Conservation (phyloP, 2,329 filamentous ascomycete species). For the Alternaria alternata region DNA sequence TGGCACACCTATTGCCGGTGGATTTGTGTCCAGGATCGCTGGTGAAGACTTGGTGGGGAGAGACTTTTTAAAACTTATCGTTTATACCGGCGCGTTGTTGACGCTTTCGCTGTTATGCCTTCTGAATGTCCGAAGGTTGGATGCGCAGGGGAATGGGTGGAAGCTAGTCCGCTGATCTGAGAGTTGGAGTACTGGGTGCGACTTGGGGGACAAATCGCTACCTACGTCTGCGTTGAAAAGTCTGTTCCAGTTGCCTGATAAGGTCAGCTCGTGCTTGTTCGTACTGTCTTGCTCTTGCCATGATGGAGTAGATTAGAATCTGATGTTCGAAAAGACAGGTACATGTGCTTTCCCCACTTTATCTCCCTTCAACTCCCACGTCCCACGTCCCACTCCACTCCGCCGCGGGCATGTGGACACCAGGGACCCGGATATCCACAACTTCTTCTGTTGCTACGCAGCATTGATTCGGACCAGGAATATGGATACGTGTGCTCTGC, state of each 20-base stretch:
- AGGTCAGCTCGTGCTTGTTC: not conserved
- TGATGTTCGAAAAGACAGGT: not conserved
- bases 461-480: slow-evolving; percentile 6
- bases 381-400: not conserved
- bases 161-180: slow-evolving; percentile 21
- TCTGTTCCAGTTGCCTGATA: not conserved
- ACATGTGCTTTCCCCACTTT: not conserved
- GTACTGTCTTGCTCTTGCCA: not conserved
- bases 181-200: not conserved
- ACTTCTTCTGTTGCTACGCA: slow-evolving; percentile 1
- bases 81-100: slow-evolving; percentile 26
- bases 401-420: not conserved
- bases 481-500: slow-evolving; percentile 9
- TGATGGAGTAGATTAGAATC: not conserved
- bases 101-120: slow-evolving; percentile 18
- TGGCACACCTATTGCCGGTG: slow-evolving; percentile 32
- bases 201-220: not conserved
- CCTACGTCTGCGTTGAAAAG: not conserved
- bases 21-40: slow-evolving; percentile 23
- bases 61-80: slow-evolving; percentile 25
- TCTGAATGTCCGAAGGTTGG: slow-evolving; percentile 22
- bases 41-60: slow-evolving; percentile 14
- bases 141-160: slow-evolving; percentile 27
- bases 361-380: not conserved
- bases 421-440: not conserved